These are phyloP conservation scores for Ustilago lituana DNA, from an alignment of 1,284 basidiomycete genomes.

Conservation along the genomic window DNA sequence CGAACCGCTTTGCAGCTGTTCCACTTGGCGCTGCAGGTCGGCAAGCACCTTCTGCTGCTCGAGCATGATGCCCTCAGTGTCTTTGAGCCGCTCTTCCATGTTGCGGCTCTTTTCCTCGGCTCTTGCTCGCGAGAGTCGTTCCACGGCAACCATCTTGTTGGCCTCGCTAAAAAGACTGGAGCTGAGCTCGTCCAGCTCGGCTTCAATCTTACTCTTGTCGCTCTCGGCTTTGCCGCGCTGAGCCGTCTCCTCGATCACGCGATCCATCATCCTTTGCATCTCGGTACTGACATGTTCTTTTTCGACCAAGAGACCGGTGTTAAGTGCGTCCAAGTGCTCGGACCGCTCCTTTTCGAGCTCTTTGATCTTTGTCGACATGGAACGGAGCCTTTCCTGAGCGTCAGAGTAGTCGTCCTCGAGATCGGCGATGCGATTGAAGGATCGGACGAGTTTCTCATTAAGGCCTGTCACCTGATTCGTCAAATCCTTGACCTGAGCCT, in stretches of 20 bases:
- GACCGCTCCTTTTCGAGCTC: conserved; percentile 72
- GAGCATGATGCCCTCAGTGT: conserved; percentile 76
- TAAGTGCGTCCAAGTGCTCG: conserved; percentile 68
- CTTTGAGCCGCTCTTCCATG: conserved; percentile 81
- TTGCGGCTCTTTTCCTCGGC: conserved; percentile 84
- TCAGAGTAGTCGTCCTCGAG: conserved; percentile 89
- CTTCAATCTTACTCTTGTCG: conserved; percentile 72
- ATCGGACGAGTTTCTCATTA: conserved; percentile 89
- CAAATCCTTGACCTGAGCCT: conserved; percentile 83
- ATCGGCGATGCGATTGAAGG: conserved; percentile 89
- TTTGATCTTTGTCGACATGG: conserved; percentile 63
- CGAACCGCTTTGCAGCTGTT: conserved; percentile 68
- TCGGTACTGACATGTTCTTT: conserved; percentile 86
- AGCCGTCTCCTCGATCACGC: conserved; percentile 90
- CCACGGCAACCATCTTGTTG: conserved; percentile 77
- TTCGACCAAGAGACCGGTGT: conserved; percentile 88
- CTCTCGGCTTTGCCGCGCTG: conserved; percentile 86
- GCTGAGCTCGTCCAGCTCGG: conserved; percentile 84
- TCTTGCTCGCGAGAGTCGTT: conserved; percentile 77
- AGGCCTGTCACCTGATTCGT: conserved; percentile 88
- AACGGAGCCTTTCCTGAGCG: conserved; percentile 76
- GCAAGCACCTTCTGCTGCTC: conserved; percentile 72
- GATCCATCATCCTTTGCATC: conserved; percentile 91
- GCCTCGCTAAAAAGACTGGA: conserved; percentile 73
- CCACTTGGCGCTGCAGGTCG: conserved; percentile 85